Base-by-base conservation (phyloP, 257 asterid genomes). In the Solanum clarkiae region DNA sequence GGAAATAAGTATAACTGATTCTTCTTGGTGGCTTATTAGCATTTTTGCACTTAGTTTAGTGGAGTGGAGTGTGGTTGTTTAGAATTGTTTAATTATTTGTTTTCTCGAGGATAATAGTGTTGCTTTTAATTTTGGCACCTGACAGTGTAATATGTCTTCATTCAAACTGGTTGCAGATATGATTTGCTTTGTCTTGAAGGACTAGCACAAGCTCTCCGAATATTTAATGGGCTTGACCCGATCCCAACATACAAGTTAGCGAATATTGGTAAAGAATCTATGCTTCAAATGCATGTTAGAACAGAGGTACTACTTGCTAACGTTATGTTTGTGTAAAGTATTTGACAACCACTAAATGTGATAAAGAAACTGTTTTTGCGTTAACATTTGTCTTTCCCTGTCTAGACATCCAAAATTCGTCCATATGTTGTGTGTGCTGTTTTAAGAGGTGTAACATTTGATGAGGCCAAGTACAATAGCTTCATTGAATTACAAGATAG, bases 111-210 rank as follows among this genome's bases (percentile, higher is more conserved):
- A 70, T 70, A 17, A 17, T 15, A 36, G 1, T 4, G 4, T 20
- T 70, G 53, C 53, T 70, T 44, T 40, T 70, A 17, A 10, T 70
- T 24, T 70, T 10, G 8, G 26, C 49, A 32, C 62, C 42, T 20
- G 85, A 60, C 10, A 9, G 69, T 57, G 22, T 82, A 53, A 82
- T 44, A 32, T 51, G 36, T 36, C 24, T 54, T 24, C 42, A 7
- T 62, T 60, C 56, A 75, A 60, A 83, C 87, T 49, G 22, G 66
- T 71, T 82, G 86, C 92, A 96, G 99, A 87, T 96, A 93, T 89
- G 98, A 96, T 93, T 92, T 96, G 89, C 99, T 96, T 85, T 96
- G 98, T 87, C 98, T 96, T 51, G 99, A 96, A 91, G 98, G 99
- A 49, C 89, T 96, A 88, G 92, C 93, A 12, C 97, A 92, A 88